Evolutionary conservation across 2,329 filamentous ascomycete species (phyloP).

Genomic region (Geosmithia flava): DNA sequence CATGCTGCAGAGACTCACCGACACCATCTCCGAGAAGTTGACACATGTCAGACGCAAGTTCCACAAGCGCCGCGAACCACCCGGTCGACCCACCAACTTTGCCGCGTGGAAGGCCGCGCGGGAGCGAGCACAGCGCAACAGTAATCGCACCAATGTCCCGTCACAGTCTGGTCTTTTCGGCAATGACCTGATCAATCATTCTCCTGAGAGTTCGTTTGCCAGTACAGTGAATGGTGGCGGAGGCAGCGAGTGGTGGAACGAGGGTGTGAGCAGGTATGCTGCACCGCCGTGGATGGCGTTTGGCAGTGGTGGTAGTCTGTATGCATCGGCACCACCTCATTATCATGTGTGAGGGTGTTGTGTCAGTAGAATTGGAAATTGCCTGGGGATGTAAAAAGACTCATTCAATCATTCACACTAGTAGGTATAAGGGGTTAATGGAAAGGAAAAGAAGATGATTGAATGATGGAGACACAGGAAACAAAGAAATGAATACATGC

Average conservation of each 20-base stretch:
- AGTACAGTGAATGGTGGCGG: slow-evolving; percentile 2
- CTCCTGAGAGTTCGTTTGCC: not conserved
- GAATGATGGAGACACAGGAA: not conserved
- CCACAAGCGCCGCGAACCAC: slow-evolving; percentile 9
- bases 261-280: slow-evolving; percentile 17
- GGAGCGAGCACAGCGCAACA: slow-evolving; percentile 9
- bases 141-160: slow-evolving; percentile 8
- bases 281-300: slow-evolving; percentile 19
- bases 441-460: not conserved
- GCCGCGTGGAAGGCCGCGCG: slow-evolving; percentile 14
- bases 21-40: slow-evolving; percentile 10
- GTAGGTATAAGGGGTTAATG: not conserved
- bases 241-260: slow-evolving; percentile 21
- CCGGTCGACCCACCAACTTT: slow-evolving; percentile 12
- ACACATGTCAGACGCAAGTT: slow-evolving; percentile 12
- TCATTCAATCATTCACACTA: not conserved
- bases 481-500: not conserved
- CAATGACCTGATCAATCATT: not conserved
- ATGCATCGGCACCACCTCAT: not conserved
- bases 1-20: slow-evolving; percentile 16
- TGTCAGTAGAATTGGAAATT: not conserved
- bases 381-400: not conserved
- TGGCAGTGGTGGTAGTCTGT: slow-evolving; percentile 2
- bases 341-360: not conserved
- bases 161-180: not conserved